Base-by-base conservation (phyloP, 495 filamentous ascomycete species). In the Poronia punctata region DNA sequence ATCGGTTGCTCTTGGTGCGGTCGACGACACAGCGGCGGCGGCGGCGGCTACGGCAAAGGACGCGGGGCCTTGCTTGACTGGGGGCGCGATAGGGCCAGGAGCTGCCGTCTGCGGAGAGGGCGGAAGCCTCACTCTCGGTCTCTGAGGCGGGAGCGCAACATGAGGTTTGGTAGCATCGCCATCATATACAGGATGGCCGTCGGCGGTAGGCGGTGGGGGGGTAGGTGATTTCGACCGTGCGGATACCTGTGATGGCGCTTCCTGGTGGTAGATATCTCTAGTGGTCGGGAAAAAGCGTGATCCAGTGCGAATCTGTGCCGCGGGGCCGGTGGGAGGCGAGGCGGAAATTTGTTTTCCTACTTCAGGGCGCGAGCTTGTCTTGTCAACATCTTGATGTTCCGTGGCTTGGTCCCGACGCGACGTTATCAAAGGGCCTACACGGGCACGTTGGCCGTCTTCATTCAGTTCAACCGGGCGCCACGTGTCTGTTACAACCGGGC, bases 171-270 rank as follows among this genome's bases (percentile, higher is more conserved):
- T 67, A 3, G 65, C 68, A 52, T 81, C 76, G 34, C 80, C 79
- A 45, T 78, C 76, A 43, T 80, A 87, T 4, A 77, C 85, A 0
- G 84, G 84, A 51, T 89, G 84, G 15, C 69, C 70, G 26, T 62
- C 71, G 43, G 77, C 80, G 36, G 86, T 84, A 0, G 84, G 83
- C 5, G 85, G 84, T 23, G 85, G 84, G 2, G 84, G 83, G 2
- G 83, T 85, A 0, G 74, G 72, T 0, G 74, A 74, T n/a, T 61
- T 62, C 15, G 59, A 57, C 5, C 66, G 60, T 0, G 37, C 14
- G 25, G 33, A 38, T n/a, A 17, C 23, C 30, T 40, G 29, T 9
- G 24, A 9, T 10, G 43, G 40, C 29, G 11, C 1, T 17, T 28
- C 30, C 3, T 48, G 28, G 11, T 60, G 46, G 10, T 38, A 45